Base-by-base conservation (phyloP, 2,329 filamentous ascomycete genomes). In the Aspergillus tubingensis region DNA sequence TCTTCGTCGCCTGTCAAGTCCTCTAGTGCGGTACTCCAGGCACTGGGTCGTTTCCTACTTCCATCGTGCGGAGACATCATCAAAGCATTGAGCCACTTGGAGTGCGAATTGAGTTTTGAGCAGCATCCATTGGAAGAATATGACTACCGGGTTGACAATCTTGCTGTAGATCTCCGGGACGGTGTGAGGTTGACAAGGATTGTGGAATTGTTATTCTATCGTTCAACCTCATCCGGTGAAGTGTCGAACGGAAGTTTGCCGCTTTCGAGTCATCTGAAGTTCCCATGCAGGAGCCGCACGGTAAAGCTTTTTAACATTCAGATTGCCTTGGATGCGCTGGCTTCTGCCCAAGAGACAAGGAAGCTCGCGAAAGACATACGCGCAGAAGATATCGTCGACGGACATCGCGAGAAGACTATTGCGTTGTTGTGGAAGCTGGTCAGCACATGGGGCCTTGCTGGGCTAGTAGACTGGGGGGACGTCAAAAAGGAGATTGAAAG, bases 371-470 rank as follows among this genome's bases (percentile, higher is more conserved):
- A 74, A 21, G 76, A 78, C 36, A 74, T 87, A 38, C 78, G 74
- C 13, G 80, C 86, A 0, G 82, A 84, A 41, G 84, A 88, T 57
- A 82, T 89, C 50, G 85, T 89, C 6, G 82, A 88, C 65, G 86
- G 86, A 2, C 85, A 88, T 65, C 82, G 86, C 8, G 86, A 89
- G 67, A 88, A 85, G 72, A 88, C 86, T 0, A 77, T 89, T 48
- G 81, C 80, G 5, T 75, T 88, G 8, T 76, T 89, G 5, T 88
- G 86, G 86, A 77, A 79, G 3, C 75, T 89, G 21, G 81, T 88
- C 39, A 82, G 83, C 43, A 81, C 81, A 70, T 84, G 82, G 75
- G 85, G 85, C 1, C 73, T 88, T 7, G 72, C 76, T 5, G 76
- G 72, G 6, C 76, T 88, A 0, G 76, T 88, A 2, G 81, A 88